Conservation (phyloP, 768 basidiomycete genomes). For the Dacryopinax primogenitus region DNA sequence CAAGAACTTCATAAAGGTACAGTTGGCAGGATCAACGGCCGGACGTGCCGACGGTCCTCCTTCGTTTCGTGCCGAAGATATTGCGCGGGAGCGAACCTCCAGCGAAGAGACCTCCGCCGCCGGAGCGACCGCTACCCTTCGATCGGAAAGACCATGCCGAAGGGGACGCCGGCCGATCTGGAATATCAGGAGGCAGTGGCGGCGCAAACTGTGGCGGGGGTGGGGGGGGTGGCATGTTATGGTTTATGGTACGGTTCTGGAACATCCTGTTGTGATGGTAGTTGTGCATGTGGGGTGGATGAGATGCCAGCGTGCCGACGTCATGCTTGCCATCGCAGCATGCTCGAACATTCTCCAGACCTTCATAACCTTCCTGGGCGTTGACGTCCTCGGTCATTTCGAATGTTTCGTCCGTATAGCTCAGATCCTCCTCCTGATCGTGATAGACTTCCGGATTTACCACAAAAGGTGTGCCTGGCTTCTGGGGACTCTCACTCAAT, state of each 20-base stretch:
- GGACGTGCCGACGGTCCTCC: neutral
- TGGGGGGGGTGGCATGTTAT: conserved; percentile 10
- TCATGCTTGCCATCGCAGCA: conserved; percentile 83
- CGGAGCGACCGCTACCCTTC: neutral
- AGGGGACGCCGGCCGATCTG: conserved; percentile 53
- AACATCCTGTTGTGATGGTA: conserved; percentile 38
- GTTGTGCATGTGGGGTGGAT: conserved; percentile 28
- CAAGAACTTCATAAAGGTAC: neutral
- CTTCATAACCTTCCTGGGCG: conserved; percentile 76
- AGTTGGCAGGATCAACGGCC: neutral
- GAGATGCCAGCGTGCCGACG: conserved; percentile 43
- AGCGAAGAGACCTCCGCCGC: neutral
- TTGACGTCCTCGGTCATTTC: conserved; percentile 63
- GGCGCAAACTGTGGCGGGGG: conserved; percentile 2
- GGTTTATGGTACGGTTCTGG: conserved; percentile 42
- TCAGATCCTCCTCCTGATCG: conserved; percentile 23
- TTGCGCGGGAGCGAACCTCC: neutral
- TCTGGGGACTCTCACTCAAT: conserved; percentile 31
- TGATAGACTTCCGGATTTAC: conserved; percentile 19
- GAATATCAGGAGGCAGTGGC: neutral
- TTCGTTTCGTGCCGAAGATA: neutral
- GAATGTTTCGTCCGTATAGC: conserved; percentile 53
- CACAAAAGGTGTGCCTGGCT: conserved; percentile 20
- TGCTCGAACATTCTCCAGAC: conserved; percentile 86
- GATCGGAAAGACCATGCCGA: conserved; percentile 73